Percentiles rank a stretch among this genome's conserved stretches.
phyloP scores from a whole-genome alignment of 1,139 yeast species.

The Blastobotrys aristatus region DNA sequence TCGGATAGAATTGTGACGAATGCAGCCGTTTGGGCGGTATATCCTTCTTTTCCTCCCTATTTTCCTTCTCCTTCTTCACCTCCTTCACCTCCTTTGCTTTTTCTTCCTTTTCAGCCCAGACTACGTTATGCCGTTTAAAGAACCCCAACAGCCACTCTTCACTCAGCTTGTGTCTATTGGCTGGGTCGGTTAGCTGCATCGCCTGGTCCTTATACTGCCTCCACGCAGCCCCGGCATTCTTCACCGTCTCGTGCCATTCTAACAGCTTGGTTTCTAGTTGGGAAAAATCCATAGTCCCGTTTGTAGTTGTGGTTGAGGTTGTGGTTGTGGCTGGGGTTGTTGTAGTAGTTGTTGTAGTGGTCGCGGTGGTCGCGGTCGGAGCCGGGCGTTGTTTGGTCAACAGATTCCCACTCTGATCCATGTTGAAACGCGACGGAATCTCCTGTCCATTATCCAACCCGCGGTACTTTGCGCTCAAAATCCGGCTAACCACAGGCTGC shows the following conservation, averaged over 20 bases:
- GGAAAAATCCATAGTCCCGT: no score
- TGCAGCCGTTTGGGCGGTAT: constrained; percentile 1
- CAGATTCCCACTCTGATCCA: not conserved
- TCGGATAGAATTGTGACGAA: constrained; percentile 1
- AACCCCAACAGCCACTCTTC: constrained; percentile 3
- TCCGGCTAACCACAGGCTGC: constrained; percentile 10
- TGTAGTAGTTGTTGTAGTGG: not conserved
- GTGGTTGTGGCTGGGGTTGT: not conserved
- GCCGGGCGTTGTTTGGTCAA: not conserved
- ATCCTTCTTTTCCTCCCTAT: not conserved
- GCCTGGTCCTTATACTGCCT: constrained; percentile 2
- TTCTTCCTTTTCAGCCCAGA: not conserved
- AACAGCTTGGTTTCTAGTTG: not conserved
- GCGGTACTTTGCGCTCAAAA: constrained; percentile 5
- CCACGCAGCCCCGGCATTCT: not conserved
- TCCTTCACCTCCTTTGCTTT: not conserved
- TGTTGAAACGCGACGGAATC: constrained; percentile 9
- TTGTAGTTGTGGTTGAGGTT: no score
- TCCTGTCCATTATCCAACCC: constrained; percentile 4
- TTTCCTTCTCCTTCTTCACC: not conserved
- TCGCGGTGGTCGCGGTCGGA: not conserved
- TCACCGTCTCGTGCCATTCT: constrained; percentile 4
- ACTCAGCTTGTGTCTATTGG: no score
- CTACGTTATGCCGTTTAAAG: constrained; percentile 1
- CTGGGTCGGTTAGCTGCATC: not conserved